Evolutionary conservation across 257 asterid species (phyloP).

Genomic region (Fraxinus americana): DNA sequence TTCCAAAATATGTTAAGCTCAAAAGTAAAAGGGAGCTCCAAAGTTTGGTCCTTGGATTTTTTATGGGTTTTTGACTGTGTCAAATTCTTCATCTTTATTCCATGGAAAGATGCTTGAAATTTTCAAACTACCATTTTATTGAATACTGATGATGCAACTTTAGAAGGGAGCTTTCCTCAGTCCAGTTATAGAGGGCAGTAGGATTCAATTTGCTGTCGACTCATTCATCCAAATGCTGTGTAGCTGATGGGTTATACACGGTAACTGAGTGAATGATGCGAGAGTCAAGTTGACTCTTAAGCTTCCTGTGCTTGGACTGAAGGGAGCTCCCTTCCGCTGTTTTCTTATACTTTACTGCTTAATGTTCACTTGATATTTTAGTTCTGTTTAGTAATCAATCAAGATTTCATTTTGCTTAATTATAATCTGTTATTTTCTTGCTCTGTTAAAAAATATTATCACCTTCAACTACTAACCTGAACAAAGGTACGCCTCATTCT

Average conservation of each 20-base stretch:
- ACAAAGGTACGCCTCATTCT: background rate
- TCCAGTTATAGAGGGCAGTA: constrained; percentile 69
- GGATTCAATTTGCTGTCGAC: constrained; percentile 93
- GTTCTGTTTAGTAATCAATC: background rate
- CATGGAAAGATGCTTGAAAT: background rate
- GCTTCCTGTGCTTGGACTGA: constrained; percentile 97
- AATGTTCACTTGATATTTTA: background rate
- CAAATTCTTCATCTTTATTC: background rate
- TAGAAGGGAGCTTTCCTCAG: constrained; percentile 91
- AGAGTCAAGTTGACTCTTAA: constrained; percentile 76
- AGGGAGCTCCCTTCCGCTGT: constrained; percentile 93
- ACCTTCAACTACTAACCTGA: background rate
- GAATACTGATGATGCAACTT: background rate
- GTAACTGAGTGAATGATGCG: constrained; percentile 82
- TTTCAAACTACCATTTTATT: background rate
- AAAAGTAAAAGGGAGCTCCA: background rate
- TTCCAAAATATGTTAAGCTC: background rate
- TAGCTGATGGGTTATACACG: constrained; percentile 21
- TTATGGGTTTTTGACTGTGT: background rate
- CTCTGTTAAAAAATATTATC: background rate
- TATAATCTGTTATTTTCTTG: background rate
- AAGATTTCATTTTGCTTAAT: background rate
- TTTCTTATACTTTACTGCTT: background rate
- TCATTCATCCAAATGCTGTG: constrained; percentile 95
- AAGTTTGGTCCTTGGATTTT: background rate